A percentile compares a stretch with the other conserved stretches of the same genome.
These are phyloP conservation scores for Eimeria tenella DNA, from an alignment of 169 alveolate species.

Conservation along the genomic window DNA sequence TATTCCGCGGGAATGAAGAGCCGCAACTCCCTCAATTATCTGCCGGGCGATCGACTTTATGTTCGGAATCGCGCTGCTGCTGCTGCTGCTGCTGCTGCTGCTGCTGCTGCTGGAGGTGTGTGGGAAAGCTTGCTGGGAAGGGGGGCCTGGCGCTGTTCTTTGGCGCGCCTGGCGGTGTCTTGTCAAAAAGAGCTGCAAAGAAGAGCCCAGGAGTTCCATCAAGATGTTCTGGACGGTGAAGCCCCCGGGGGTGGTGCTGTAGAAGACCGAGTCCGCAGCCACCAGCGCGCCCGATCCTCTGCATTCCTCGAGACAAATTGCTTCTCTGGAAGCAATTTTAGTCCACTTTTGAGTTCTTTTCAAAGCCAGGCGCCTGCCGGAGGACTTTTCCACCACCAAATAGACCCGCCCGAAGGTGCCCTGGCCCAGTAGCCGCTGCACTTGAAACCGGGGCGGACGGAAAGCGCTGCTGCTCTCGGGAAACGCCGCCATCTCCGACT, in stretches of 20 bases:
- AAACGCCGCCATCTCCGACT: too few relatives aligned
- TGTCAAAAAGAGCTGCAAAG: conserved; percentile 19
- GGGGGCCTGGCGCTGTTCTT: too few relatives aligned
- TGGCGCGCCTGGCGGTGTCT: not conserved
- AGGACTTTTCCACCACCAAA: not conserved
- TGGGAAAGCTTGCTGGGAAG: too few relatives aligned
- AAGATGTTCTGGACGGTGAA: conserved; percentile 56
- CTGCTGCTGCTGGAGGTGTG: not conserved
- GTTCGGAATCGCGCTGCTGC: not conserved
- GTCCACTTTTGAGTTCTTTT: conserved; percentile 67
- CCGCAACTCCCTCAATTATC: conserved; percentile 1
- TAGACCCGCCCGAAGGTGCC: conserved; percentile 67
- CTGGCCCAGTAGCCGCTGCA: conserved; percentile 9
- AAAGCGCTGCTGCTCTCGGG: too few relatives aligned
- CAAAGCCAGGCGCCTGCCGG: not conserved
- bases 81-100: not conserved
- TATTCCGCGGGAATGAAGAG: conserved; percentile 39
- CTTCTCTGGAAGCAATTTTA: conserved; percentile 41
- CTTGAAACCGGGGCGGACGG: conserved; percentile 1
- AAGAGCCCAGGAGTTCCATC: conserved; percentile 34
- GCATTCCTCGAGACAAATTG: conserved; percentile 35
- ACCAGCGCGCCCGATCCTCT: conserved; percentile 9
- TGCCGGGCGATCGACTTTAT: conserved; percentile 18
- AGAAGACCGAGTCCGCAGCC: conserved; percentile 37
- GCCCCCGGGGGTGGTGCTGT: conserved; percentile 38